A percentile compares a stretch with the other conserved stretches of the same genome.
These are phyloP conservation scores for Coemansia erecta DNA, from an alignment of 192 early-diverging fungal genomes.

Conservation along the genomic window DNA sequence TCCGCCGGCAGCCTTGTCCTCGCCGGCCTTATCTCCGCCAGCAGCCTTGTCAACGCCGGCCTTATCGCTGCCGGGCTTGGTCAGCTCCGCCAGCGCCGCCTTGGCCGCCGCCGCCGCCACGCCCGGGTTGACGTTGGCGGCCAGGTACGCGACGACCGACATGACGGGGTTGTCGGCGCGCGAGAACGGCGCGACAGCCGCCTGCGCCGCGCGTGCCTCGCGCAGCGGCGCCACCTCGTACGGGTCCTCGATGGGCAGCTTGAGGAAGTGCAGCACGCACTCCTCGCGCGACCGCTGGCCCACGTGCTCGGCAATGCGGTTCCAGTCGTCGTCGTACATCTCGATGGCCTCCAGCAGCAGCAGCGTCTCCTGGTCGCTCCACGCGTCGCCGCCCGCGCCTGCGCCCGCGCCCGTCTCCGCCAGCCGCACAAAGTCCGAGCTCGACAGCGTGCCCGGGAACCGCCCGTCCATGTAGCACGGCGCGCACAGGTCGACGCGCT, in stretches of 20 bases:
- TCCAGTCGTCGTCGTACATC: conserved; percentile 94
- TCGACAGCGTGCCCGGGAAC: conserved; percentile 77
- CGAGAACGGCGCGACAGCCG: conserved; percentile 68
- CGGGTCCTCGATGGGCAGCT: conserved; percentile 86
- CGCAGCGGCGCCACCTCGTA: conserved; percentile 56
- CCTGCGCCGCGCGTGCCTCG: conserved; percentile 49
- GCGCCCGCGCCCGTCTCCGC: conserved; percentile 21
- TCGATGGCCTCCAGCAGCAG: conserved; percentile 91
- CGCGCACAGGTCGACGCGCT: conserved; percentile 73
- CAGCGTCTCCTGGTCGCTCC: conserved; percentile 86
- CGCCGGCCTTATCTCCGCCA: background rate
- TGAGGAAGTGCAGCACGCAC: conserved; percentile 85
- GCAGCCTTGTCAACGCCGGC: background rate
- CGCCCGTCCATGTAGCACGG: conserved; percentile 92
- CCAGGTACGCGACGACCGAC: conserved; percentile 86
- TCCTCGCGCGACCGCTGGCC: conserved; percentile 86
- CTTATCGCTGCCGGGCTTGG: conserved; percentile 5
- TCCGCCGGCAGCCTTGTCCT: background rate
- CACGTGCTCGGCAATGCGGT: conserved; percentile 86
- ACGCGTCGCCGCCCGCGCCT: conserved; percentile 59
- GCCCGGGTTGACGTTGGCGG: conserved; percentile 80
- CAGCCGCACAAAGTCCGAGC: conserved; percentile 87
- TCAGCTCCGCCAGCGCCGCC: conserved; percentile 73
- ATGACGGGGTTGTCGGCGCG: conserved; percentile 88
- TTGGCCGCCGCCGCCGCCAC: conserved; percentile 86